phyloP scores from a whole-genome alignment of 2,329 filamentous ascomycete species.

The Pseudocercospora cruenta region DNA sequence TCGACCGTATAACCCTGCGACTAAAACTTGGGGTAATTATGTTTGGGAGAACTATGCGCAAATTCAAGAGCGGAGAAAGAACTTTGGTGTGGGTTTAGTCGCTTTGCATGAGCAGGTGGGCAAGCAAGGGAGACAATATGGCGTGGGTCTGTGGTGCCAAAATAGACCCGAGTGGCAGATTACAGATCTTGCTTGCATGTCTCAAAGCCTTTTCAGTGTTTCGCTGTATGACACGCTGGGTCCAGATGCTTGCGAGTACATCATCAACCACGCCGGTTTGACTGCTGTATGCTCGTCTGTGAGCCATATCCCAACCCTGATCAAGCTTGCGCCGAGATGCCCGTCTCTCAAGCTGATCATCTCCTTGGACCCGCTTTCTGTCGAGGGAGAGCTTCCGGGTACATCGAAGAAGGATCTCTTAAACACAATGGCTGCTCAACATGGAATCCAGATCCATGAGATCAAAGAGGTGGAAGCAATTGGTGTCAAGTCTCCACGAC shows the following conservation, averaged over 20 bases:
- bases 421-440: slow-evolving; percentile 71
- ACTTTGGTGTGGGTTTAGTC: slow-evolving; percentile 82
- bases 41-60: slow-evolving; percentile 83
- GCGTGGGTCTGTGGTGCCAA: slow-evolving; percentile 82
- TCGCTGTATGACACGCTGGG: slow-evolving; percentile 97
- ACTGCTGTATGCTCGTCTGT: slow-evolving; percentile 76
- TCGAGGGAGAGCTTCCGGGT: slow-evolving; percentile 70
- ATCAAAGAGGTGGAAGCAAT: slow-evolving; percentile 80
- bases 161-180: slow-evolving; percentile 91
- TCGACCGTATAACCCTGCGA: slow-evolving; percentile 75
- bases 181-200: slow-evolving; percentile 81
- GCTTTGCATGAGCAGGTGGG: slow-evolving; percentile 77
- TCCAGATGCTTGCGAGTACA: slow-evolving; percentile 88
- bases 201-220: slow-evolving; percentile 84
- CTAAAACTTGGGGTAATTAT: slow-evolving; percentile 75
- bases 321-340: slow-evolving; percentile 77
- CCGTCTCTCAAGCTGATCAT: slow-evolving; percentile 86
- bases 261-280: slow-evolving; percentile 86
- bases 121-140: slow-evolving; percentile 68
- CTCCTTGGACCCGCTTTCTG: slow-evolving; percentile 79
- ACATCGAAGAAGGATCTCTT: slow-evolving; percentile 80
- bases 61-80: slow-evolving; percentile 75
- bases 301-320: slow-evolving; percentile 76
- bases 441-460: slow-evolving; percentile 77
- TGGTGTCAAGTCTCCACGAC: slow-evolving; percentile 69